These are phyloP conservation scores for Euphorbia lathyris DNA, from an alignment of 345 rosid species.

Conservation along the genomic window DNA sequence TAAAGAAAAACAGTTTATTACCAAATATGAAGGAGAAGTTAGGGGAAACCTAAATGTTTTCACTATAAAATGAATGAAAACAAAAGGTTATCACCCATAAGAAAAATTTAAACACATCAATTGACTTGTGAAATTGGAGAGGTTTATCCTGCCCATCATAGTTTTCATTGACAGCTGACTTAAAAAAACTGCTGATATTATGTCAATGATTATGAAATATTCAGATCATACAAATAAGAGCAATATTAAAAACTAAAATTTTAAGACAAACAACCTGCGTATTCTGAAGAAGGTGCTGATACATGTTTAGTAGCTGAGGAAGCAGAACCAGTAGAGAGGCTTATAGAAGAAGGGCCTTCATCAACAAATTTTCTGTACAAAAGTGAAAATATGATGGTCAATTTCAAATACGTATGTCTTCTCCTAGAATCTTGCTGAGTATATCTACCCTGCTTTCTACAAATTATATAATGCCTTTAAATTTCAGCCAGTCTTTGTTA, in stretches of 20 bases:
- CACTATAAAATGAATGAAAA: not conserved
- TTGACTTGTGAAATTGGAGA: not conserved
- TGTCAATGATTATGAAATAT: not conserved
- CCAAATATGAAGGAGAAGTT: not conserved
- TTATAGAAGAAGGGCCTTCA: slow-evolving; percentile 39
- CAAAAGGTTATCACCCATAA: not conserved
- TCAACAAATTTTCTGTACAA: slow-evolving; percentile 52
- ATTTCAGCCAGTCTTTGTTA: not conserved
- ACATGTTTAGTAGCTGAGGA: slow-evolving; percentile 18
- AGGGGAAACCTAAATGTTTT: not conserved
- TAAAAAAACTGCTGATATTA: not conserved
- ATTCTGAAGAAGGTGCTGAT: slow-evolving; percentile 20
- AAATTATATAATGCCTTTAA: not conserved
- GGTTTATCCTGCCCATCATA: not conserved
- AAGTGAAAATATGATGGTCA: slow-evolving; percentile 8
- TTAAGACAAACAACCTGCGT: slow-evolving; percentile 8
- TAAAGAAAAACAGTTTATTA: not conserved
- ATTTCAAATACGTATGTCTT: slow-evolving; percentile 8
- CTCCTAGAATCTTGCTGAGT: not conserved
- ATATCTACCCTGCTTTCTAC: not conserved
- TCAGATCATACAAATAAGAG: not conserved
- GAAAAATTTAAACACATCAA: not conserved
- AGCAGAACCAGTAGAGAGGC: slow-evolving; percentile 28
- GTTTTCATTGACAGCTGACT: not conserved
- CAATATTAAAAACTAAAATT: not conserved